Evolutionary conservation across 2,329 filamentous ascomycete species (phyloP), one percentile per base, ranked within the genome.

Genomic region (Alternaria solani): DNA sequence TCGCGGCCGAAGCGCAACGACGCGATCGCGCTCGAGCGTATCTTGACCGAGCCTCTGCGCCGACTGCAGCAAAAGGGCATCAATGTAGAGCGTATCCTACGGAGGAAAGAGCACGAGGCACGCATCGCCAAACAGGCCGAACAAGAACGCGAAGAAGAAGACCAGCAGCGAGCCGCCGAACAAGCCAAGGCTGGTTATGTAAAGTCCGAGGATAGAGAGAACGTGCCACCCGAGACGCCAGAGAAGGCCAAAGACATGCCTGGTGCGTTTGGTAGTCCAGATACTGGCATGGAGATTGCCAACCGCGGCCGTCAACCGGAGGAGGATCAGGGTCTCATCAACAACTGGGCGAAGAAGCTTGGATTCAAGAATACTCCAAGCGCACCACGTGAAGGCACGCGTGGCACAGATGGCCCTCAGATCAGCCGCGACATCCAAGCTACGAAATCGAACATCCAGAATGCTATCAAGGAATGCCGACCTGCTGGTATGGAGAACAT

Each of bases 61-160:
- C 89, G 94, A 52, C 81, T 99, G 41, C 89, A 92, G 70, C 88
- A 89, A 61, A 92, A 95, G 65, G 95, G 95, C 2, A 98, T 97
- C 83, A 98, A 99, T 68, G 95, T 99, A 39, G 93, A 97, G 73
- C 90, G 95, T 51, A 98, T 99, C 63, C 84, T 99, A 23, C 88
- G 92, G 38, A 90, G 90, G 55, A 96, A 96, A 80, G 93, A 91
- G 20, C 91, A 92, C 2, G 93, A 98, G 77, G 92, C 92, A 6
- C 88, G 92, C 53, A 89, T 98, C 65, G 93, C 93, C 0, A 94
- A 97, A 73, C 89, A 90, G 71, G 89, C 89, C 71, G 92, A 96
- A 72, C 87, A 90, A 65, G 86, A 87, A 72, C 85, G 84, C 34
- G 87, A 93, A 23, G 85, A 87, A 57, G 86, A 90, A 67, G 86